Conservation (phyloP, 768 basidiomycete genomes). For the Chalciporus chontae region DNA sequence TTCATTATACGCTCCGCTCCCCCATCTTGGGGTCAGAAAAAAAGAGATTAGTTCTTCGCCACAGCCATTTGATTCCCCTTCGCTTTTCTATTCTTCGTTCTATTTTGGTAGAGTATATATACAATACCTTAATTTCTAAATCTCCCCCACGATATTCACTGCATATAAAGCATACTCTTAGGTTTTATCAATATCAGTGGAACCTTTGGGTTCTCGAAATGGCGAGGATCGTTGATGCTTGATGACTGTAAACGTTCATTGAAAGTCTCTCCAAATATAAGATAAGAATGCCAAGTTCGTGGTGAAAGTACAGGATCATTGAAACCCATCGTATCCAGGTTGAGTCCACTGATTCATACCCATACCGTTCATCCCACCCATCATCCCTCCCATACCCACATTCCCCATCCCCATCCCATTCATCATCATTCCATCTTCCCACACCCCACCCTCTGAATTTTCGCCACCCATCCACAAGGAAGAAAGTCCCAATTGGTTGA, state of each 20-base stretch:
- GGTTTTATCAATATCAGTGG: constrained; percentile 5
- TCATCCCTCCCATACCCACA: constrained; percentile 32
- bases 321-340: constrained; percentile 31
- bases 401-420: constrained; percentile 35
- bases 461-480: constrained; percentile 36
- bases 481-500: constrained; percentile 23
- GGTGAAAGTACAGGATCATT: constrained; percentile 12
- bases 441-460: constrained; percentile 32
- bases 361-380: constrained; percentile 34
- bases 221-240: neutral
- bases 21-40: neutral
- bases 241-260: no score
- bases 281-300: neutral
- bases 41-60: neutral
- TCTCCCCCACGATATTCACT: constrained; percentile 19
- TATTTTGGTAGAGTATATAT: constrained; percentile 44
- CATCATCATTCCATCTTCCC: constrained; percentile 45
- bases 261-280: no score
- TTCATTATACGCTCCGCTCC: neutral
- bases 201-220: constrained; percentile 6
- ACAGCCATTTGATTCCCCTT: no score
- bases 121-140: constrained; percentile 26
- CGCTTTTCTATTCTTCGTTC: constrained; percentile 24
- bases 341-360: constrained; percentile 40
- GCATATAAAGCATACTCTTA: constrained; percentile 15